Evolutionary conservation across 2,329 filamentous ascomycete species (phyloP), one percentile per base, ranked within the genome.

Genomic region (Penicillium sp.): DNA sequence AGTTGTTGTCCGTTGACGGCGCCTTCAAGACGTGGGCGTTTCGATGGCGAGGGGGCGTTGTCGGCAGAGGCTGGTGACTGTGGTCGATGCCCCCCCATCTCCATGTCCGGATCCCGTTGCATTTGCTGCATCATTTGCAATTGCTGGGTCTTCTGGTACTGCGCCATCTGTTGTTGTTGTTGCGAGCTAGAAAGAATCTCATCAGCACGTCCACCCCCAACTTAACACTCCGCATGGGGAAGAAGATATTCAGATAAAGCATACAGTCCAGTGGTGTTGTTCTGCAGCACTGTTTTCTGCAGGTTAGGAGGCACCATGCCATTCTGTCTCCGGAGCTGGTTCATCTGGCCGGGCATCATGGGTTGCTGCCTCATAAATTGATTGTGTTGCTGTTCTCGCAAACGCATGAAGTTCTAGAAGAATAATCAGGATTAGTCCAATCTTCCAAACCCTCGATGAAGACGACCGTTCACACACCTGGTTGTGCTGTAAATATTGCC

Each of bases 11-110:
- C 86, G 72, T 90, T 90, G 76, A 91, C 91, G 10, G 83, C 82
- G 35, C 82, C 87, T 63, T 93, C 90, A 60, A 96, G 84, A 57
- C 93, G 89, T 57, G 88, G 90, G 69, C 93, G 86, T 80, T 97
- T 97, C 62, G 90, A 93, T 2, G 93, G 93, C 33, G 93, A 97
- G 5, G 92, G 91, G 27, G 91, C 92, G 69, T 94, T 94, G 53
- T 97, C 93, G 54, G 87, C 88, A 38, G 89, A 88, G 50, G 87
- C 86, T 8, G 93, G 93, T 35, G 93, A 96, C 57, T 88, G 87
- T 29, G 91, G 88, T 59, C 92, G 86, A 65, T 88, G 87, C 59
- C 89, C 89, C 75, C 89, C 91, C 75, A 89, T 89, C 68, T 96
- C 91, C 84, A 94, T 91, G 61, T 89, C 87, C 17, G 91, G 89